Evolutionary conservation across 2,329 filamentous ascomycete species (phyloP), one percentile per base, ranked within the genome.

Genomic region (Thielaviopsis cerberus): DNA sequence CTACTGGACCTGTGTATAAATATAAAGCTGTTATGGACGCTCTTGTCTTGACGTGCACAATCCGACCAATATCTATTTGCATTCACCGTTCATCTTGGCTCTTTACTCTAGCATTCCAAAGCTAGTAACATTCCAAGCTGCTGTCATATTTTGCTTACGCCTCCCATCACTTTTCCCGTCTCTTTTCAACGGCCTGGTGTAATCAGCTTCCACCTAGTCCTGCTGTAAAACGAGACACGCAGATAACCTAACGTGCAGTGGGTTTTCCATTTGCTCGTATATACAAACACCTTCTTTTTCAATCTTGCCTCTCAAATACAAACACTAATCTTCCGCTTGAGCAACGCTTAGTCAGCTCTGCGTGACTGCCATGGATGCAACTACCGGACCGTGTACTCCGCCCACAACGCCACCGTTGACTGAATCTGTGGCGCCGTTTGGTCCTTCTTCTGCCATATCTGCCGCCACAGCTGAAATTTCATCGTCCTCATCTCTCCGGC

Each of bases 381-480:
- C 41, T 51, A 23, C 58, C 8, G 17, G 23, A 3, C 51, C 41
- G 13, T 34, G 51, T 8, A 60, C 58, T 50, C 55, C 57, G 0
- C 55, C 57, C 23, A 55, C 30, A 37, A 59, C 61, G 13, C 41
- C 45, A 51, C 57, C 60, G 25, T 45, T 30, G 45, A 34, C 41
- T 23, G 30, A 57, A 30, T 41, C 17, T 24, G 11, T 22, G 10
- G 41, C 45, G 11, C 26, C 54, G 5, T 30, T 22, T 23, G 17
- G n/a, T 4, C 22, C 27, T 53, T 26, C 53, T 22, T 55, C 53
- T 24, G 3, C 20, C 15, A 48, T n/a, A 20, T 11, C 27, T 30
- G 5, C 24, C 25, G 50, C 23, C 25, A 30, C 34, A 56, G 54
- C 24, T 26, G 54, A 50, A 34, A 6, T 17, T 22, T 17, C 41